Evolutionary conservation across 2,329 filamentous ascomycete genomes (phyloP).

Genomic region (Colletotrichum sp.): DNA sequence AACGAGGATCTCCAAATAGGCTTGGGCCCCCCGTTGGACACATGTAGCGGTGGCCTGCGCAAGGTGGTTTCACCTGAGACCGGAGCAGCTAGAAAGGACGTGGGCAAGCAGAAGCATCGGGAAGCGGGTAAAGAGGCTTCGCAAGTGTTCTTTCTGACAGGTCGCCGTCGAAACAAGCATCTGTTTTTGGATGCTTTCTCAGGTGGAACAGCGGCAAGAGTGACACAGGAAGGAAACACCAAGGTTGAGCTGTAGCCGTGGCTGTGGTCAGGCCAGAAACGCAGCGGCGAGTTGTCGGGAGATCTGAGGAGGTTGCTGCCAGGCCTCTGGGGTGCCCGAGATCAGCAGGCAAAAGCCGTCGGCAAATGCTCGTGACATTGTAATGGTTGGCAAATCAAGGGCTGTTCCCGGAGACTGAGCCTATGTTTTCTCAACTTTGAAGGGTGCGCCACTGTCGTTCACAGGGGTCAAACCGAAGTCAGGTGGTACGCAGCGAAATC

Average conservation of each 20-base stretch:
- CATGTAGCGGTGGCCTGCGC: conserved; percentile 10
- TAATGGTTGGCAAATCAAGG: background rate
- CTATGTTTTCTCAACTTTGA: background rate
- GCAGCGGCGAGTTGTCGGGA: background rate
- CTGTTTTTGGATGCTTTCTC: conserved; percentile 4
- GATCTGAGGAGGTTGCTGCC: background rate
- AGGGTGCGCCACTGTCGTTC: background rate
- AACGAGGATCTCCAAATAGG: background rate
- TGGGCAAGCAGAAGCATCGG: background rate
- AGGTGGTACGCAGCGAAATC: background rate
- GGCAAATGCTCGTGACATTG: background rate
- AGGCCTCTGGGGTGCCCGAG: background rate
- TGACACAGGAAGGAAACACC: background rate
- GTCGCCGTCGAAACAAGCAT: background rate
- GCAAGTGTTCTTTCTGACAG: conserved; percentile 11
- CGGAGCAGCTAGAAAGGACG: background rate
- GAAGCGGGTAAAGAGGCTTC: background rate
- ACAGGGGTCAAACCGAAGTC: background rate
- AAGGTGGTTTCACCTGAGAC: conserved; percentile 16
- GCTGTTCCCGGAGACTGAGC: background rate
- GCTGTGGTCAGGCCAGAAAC: background rate
- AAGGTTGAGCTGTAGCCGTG: background rate
- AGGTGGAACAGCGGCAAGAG: background rate
- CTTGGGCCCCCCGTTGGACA: background rate
- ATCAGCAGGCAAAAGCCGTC: background rate